These are phyloP conservation scores for Rhododendron vialii DNA, from an alignment of 148 eudicot species.

Conservation along the genomic window DNA sequence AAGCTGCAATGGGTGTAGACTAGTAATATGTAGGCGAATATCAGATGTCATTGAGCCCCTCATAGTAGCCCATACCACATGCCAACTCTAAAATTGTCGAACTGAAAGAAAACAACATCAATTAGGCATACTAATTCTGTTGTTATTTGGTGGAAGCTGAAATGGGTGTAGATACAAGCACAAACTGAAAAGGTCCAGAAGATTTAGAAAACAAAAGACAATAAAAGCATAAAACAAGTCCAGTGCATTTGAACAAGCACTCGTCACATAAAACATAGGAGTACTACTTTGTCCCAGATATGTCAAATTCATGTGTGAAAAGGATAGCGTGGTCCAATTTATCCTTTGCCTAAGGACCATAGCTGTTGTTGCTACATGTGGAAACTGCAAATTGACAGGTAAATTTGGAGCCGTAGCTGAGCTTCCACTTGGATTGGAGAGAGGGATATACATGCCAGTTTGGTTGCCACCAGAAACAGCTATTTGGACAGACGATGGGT, in stretches of 20 bases:
- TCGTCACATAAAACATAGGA: neutral
- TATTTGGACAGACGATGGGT: slow-evolving; percentile 27
- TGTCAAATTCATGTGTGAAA: neutral
- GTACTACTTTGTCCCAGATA: neutral
- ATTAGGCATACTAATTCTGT: neutral
- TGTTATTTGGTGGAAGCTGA: neutral
- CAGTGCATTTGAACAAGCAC: neutral
- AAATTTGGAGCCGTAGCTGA: slow-evolving; percentile 27
- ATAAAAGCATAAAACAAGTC: neutral
- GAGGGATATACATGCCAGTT: slow-evolving; percentile 26
- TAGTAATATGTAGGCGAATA: neutral
- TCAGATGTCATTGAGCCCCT: too few species aligned
- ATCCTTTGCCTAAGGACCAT: slow-evolving; percentile 60
- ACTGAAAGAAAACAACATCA: neutral
- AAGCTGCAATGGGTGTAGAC: neutral
- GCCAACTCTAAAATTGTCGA: too few species aligned
- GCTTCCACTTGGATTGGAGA: slow-evolving; percentile 29
- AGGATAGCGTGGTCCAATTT: slow-evolving; percentile 3
- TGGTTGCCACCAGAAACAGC: slow-evolving; percentile 29
- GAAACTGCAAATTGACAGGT: slow-evolving; percentile 37
- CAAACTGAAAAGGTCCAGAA: neutral
- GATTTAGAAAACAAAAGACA: neutral
- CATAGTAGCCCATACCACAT: too few species aligned
- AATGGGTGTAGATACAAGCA: neutral
- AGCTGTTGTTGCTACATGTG: slow-evolving; percentile 27